Conservation (phyloP, 2,329 filamentous ascomycete species). For the Phialocephala subalpina region DNA sequence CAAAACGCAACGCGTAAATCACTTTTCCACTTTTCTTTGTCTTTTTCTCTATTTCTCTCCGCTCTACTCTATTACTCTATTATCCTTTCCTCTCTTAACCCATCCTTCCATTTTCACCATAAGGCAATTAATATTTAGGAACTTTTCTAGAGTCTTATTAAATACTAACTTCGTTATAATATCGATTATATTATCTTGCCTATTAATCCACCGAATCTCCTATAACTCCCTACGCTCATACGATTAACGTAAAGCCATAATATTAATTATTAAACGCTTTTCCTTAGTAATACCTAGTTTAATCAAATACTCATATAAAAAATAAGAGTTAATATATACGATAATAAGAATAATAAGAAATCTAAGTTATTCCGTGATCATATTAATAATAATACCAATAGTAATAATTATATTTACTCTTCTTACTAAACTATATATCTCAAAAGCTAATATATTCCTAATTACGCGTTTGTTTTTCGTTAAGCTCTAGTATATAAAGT, state of each 20-base stretch:
- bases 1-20: no score
- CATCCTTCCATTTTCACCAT: conserved; percentile 12
- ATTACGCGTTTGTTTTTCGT: no score
- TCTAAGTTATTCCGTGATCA: conserved; percentile 11
- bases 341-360: neutral
- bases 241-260: conserved; percentile 31
- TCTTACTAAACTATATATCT: conserved; percentile 5
- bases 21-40: no score
- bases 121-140: conserved; percentile 27
- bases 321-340: conserved; percentile 24
- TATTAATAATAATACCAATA: conserved; percentile 17
- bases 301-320: conserved; percentile 29
- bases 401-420: conserved; percentile 25
- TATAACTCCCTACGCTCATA: conserved; percentile 30
- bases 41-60: no score
- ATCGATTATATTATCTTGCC: conserved; percentile 24
- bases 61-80: no score
- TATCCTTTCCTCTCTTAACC: conserved; percentile 12
- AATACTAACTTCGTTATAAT: conserved; percentile 23
- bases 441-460: no score
- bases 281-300: conserved; percentile 32
- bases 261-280: conserved; percentile 26
- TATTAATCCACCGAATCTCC: conserved; percentile 32
- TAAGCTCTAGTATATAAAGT: no score
- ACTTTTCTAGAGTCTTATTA: conserved; percentile 19